phyloP scores from a whole-genome alignment of 2,329 filamentous ascomycete species.

The Phaeosphaeria sp. region DNA sequence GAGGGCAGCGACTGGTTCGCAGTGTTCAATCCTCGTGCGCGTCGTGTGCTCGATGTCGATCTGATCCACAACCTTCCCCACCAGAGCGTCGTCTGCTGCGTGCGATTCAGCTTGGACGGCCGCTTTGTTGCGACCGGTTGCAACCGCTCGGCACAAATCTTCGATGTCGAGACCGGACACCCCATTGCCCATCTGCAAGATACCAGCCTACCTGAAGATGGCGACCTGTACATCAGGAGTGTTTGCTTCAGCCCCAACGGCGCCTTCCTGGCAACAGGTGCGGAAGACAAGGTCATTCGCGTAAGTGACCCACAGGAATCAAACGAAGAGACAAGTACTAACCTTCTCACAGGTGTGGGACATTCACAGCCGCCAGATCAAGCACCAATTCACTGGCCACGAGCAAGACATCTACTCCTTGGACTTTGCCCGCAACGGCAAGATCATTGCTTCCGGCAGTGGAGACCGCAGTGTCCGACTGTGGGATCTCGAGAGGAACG shows the following conservation, averaged over 20 bases:
- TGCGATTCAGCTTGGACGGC: conserved; percentile 93
- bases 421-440: conserved; percentile 91
- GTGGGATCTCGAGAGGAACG: conserved; percentile 90
- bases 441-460: conserved; percentile 92
- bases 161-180: conserved; percentile 85
- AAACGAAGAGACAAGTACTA: neutral
- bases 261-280: conserved; percentile 90
- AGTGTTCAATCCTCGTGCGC: conserved; percentile 92
- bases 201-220: conserved; percentile 81
- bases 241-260: conserved; percentile 99
- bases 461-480: conserved; percentile 93
- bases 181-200: conserved; percentile 92
- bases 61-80: conserved; percentile 91
- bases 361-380: conserved; percentile 81
- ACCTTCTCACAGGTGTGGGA: conserved; percentile 79
- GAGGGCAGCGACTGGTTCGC: conserved; percentile 93
- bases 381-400: conserved; percentile 93
- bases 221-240: conserved; percentile 95
- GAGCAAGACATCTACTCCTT: conserved; percentile 98
- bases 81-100: conserved; percentile 97
- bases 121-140: conserved; percentile 96
- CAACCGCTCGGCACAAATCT: conserved; percentile 99
- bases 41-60: conserved; percentile 89
- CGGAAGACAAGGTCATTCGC: conserved; percentile 95
- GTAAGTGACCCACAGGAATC: conserved; percentile 60